Percentiles rank a stretch among this genome's conserved stretches.
Evolutionary conservation across 2,329 filamentous ascomycete species (phyloP).

Genomic region (Onygenales sp.): DNA sequence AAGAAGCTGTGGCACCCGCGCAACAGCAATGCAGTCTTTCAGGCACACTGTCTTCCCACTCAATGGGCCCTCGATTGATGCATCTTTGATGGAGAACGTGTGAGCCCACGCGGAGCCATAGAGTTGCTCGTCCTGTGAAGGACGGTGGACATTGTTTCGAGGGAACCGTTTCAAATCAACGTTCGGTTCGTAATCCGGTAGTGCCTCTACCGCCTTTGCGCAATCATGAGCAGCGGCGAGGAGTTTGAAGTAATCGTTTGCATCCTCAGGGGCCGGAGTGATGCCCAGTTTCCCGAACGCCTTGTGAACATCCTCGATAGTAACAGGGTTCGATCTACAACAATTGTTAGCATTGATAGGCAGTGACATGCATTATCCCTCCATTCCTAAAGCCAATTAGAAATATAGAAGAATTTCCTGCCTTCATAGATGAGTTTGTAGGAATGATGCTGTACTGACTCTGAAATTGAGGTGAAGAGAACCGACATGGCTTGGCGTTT

Average conservation of each 20-base stretch:
- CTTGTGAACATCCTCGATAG: conserved; percentile 29
- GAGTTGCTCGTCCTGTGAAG: conserved; percentile 32
- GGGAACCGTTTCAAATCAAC: conserved; percentile 37
- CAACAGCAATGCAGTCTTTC: conserved; percentile 48
- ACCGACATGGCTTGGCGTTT: neutral
- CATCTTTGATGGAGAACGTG: conserved; percentile 37
- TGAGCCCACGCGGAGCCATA: conserved; percentile 45
- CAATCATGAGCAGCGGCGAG: conserved; percentile 45
- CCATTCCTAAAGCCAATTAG: too few relatives aligned
- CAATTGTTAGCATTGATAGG: neutral
- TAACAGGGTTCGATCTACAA: conserved; percentile 28
- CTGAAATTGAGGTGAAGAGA: neutral
- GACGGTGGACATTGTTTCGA: conserved; percentile 35
- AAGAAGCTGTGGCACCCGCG: conserved; percentile 44
- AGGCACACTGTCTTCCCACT: conserved; percentile 40
- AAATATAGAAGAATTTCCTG: too few relatives aligned
- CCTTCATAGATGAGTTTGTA: neutral
- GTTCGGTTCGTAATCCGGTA: conserved; percentile 40
- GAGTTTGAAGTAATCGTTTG: conserved; percentile 38
- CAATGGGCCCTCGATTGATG: conserved; percentile 18
- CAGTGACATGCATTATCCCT: neutral
- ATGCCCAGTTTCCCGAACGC: conserved; percentile 30
- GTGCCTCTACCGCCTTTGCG: conserved; percentile 33
- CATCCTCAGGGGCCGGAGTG: conserved; percentile 27
- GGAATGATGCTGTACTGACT: neutral